Evolutionary conservation across 2,329 filamentous ascomycete species (phyloP).

Genomic region (Harringtonia aguacate): DNA sequence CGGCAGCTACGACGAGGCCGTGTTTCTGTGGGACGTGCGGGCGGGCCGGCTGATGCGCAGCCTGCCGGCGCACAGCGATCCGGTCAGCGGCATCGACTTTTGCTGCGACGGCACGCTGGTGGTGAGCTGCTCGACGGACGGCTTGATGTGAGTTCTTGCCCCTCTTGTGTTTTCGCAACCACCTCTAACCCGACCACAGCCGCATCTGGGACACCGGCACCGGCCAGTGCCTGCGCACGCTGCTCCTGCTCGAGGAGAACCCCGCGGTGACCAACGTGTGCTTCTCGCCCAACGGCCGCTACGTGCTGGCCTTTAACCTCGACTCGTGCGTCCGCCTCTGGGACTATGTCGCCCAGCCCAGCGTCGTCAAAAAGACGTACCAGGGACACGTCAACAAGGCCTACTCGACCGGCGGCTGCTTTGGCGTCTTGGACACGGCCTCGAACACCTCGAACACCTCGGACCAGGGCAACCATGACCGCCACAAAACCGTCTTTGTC

Average conservation of each 20-base stretch:
- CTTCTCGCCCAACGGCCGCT: conserved; percentile 91
- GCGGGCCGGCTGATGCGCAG: conserved; percentile 81
- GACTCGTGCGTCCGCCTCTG: conserved; percentile 86
- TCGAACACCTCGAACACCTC: conserved; percentile 9
- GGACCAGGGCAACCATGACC: neutral
- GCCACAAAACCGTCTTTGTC: conserved; percentile 42
- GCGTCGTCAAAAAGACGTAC: conserved; percentile 86
- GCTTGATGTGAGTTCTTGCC: conserved; percentile 55
- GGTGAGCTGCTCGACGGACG: conserved; percentile 84
- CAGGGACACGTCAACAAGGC: conserved; percentile 80
- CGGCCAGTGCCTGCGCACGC: conserved; percentile 85
- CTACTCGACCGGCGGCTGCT: conserved; percentile 77
- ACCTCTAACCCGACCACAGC: conserved; percentile 27
- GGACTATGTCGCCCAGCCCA: conserved; percentile 76
- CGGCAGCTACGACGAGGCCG: conserved; percentile 92
- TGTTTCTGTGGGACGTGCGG: conserved; percentile 93
- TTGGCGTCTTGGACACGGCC: conserved; percentile 44
- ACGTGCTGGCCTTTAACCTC: conserved; percentile 81
- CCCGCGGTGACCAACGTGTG: conserved; percentile 79
- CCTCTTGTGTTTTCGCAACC: conserved; percentile 5
- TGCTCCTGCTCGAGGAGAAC: conserved; percentile 96
- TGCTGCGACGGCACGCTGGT: conserved; percentile 86
- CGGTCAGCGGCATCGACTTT: conserved; percentile 88
- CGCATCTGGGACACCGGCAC: conserved; percentile 94
- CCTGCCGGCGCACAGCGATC: conserved; percentile 88